Conservation (phyloP, 768 basidiomycete species). For the Boletus rex-veris region DNA sequence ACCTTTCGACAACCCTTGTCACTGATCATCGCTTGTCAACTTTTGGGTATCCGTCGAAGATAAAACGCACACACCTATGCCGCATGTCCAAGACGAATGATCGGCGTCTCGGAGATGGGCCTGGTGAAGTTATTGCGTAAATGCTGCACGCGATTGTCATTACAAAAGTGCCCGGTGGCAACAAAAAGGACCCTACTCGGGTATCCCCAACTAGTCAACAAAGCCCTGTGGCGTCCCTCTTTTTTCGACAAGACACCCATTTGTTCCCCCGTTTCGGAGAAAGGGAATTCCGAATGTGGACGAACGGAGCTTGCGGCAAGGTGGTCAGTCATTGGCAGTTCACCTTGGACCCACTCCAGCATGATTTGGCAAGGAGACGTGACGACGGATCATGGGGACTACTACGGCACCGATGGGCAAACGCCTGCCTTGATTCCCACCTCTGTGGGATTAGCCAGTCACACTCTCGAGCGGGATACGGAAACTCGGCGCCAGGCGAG, state of each 20-base stretch:
- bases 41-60: background rate
- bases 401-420: background rate
- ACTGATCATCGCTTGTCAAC: background rate
- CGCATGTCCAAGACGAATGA: conserved; percentile 6
- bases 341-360: background rate
- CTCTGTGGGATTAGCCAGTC: conserved; percentile 16
- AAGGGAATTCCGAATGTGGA: background rate
- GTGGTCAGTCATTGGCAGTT: background rate
- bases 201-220: background rate
- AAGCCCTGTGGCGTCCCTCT: conserved; percentile 20
- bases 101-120: conserved; percentile 11
- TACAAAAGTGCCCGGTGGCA: conserved; percentile 14
- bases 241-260: background rate
- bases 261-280: conserved; percentile 11
- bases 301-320: background rate
- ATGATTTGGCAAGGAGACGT: background rate
- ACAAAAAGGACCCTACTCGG: conserved; percentile 6
- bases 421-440: conserved; percentile 17
- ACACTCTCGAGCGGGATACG: background rate
- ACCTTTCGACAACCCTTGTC: background rate
- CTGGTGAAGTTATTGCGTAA: conserved; percentile 16
- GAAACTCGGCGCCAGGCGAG: conserved; percentile 7
- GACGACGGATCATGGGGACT: background rate
- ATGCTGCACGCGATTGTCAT: conserved; percentile 6
- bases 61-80: background rate